A percentile compares a stretch with the other conserved stretches of the same genome.
Evolutionary conservation across 2,329 filamentous ascomycete species (phyloP).

Genomic region (Hymenoscyphus fructigenus): DNA sequence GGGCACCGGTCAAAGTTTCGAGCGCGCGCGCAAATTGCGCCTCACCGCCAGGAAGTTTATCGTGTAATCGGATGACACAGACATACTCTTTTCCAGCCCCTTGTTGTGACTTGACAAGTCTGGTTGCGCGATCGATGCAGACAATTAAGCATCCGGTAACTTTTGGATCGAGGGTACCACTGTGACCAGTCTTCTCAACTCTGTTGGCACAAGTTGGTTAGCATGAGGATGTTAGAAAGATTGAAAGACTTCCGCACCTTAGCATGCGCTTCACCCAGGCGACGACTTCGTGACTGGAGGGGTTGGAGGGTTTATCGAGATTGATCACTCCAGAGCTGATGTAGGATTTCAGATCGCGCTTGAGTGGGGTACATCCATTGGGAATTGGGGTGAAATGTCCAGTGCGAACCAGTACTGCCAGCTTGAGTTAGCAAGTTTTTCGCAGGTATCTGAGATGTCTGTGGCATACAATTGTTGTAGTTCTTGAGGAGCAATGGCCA

Average conservation of each 20-base stretch:
- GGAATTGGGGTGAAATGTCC: conserved; percentile 97
- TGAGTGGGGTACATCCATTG: conserved; percentile 84
- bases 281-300: conserved; percentile 97
- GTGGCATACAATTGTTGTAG: conserved; percentile 79
- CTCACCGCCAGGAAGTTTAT: conserved; percentile 91
- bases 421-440: conserved; percentile 26
- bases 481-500: conserved; percentile 96
- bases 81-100: conserved; percentile 99
- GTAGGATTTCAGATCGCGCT: conserved; percentile 95
- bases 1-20: conserved; percentile 91
- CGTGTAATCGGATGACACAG: conserved; percentile 90
- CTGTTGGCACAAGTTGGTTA: conserved; percentile 43
- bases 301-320: conserved; percentile 95
- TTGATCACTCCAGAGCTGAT: conserved; percentile 98
- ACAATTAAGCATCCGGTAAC: conserved; percentile 95
- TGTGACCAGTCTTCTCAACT: conserved; percentile 96
- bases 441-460: conserved; percentile 11
- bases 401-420: conserved; percentile 81
- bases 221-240: conserved; percentile 16
- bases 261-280: conserved; percentile 99
- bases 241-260: conserved; percentile 52
- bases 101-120: conserved; percentile 98
- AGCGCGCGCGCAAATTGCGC: conserved; percentile 89
- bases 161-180: conserved; percentile 96
- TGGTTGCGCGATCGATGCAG: conserved; percentile 93